phyloP scores from a whole-genome alignment of 352 stramenopile genomes.

The Globisporangium irregulare region DNA sequence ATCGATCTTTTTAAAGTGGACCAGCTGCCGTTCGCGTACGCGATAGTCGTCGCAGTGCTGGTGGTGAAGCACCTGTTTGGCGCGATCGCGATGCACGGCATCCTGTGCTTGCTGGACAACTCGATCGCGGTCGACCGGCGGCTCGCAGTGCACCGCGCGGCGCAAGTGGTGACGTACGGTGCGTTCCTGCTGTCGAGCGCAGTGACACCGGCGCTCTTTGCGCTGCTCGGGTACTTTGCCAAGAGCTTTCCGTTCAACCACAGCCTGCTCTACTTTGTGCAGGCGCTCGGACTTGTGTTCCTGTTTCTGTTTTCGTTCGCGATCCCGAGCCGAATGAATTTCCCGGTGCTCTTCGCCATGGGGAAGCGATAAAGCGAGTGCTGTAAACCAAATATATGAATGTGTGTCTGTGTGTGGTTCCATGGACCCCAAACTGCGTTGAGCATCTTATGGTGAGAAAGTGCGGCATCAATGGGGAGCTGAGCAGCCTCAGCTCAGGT shows the following conservation, averaged over 20 bases:
- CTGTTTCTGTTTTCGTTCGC: slow-evolving; percentile 74
- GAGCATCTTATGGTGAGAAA: no score
- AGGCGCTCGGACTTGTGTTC: slow-evolving; percentile 60
- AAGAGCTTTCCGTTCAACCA: slow-evolving; percentile 77
- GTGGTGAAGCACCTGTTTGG: slow-evolving; percentile 63
- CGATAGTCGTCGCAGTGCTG: slow-evolving; percentile 54
- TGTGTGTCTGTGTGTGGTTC: slow-evolving; percentile 1
- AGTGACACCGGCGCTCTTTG: slow-evolving; percentile 57
- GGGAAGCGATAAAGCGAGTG: slow-evolving; percentile 52
- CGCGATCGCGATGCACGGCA: slow-evolving; percentile 57
- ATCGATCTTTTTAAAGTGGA: slow-evolving; percentile 73
- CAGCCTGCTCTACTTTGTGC: slow-evolving; percentile 76
- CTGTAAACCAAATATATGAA: neutral
- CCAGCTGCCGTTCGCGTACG: slow-evolving; percentile 54
- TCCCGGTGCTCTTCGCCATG: slow-evolving; percentile 78
- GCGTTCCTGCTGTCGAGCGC: slow-evolving; percentile 54
- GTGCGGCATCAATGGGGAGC: no score
- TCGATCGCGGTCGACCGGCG: slow-evolving; percentile 72
- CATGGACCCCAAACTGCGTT: neutral
- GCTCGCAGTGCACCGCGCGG: slow-evolving; percentile 63
- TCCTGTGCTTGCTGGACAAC: slow-evolving; percentile 74
- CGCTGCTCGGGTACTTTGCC: slow-evolving; percentile 70
- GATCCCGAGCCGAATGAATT: slow-evolving; percentile 80
- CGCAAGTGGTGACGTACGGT: slow-evolving; percentile 57
- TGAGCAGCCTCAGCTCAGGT: no score